These are phyloP conservation scores for Martiniozyma asiatica DNA, from an alignment of 1,139 yeast genomes.

Conservation along the genomic window DNA sequence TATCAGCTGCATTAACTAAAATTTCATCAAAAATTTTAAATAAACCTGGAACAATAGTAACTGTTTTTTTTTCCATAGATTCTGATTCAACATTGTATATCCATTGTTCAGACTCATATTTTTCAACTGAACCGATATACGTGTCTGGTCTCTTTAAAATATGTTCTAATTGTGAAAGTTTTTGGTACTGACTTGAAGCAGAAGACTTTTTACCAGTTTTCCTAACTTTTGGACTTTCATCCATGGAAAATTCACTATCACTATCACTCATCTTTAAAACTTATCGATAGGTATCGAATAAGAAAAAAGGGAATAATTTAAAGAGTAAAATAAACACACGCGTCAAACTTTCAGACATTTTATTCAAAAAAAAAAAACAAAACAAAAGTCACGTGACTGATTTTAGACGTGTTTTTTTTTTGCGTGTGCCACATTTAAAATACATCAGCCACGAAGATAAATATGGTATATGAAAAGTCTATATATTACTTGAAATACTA, in stretches of 20 bases:
- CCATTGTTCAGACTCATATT: slow-evolving; percentile 76
- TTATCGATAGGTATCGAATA: no score
- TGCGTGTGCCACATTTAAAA: no score
- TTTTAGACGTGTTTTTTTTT: no score
- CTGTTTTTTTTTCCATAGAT: slow-evolving; percentile 60
- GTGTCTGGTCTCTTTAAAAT: slow-evolving; percentile 96
- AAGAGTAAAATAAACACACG: no score
- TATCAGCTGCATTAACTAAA: slow-evolving; percentile 96
- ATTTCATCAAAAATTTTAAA: slow-evolving; percentile 97
- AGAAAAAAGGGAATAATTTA: no score
- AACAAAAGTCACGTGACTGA: no score
- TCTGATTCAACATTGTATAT: slow-evolving; percentile 58
- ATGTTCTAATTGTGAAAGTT: slow-evolving; percentile 89
- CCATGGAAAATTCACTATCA: slow-evolving; percentile 4
- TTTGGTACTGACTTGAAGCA: slow-evolving; percentile 81
- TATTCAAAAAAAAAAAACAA: no score
- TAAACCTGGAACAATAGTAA: slow-evolving; percentile 85
- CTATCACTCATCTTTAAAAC: slow-evolving; percentile 3
- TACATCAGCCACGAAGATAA: no score
- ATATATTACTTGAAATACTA: no score
- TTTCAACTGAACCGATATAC: slow-evolving; percentile 90
- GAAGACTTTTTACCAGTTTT: slow-evolving; percentile 13
- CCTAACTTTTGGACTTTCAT: not conserved
- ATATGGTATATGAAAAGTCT: no score
- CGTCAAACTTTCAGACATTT: no score